phyloP scores from a whole-genome alignment of 352 stramenopile species.

The Ophiocytium majus region DNA sequence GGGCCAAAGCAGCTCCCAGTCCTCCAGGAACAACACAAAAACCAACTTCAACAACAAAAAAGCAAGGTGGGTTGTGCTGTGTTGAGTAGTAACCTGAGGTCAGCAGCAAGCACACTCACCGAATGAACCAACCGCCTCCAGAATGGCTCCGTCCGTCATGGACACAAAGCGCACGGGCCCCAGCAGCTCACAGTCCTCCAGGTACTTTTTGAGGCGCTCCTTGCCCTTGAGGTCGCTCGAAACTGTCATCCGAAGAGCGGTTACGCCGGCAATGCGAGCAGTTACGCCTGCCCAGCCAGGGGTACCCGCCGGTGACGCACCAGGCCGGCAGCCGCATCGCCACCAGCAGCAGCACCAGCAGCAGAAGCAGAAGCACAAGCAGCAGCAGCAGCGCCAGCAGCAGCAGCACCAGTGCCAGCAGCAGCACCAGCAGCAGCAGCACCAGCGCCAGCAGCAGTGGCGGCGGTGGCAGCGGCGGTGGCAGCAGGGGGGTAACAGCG shows the following conservation, averaged over 20 bases:
- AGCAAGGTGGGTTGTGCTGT: too few species aligned
- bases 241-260: background rate
- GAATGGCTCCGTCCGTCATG: slow-evolving; percentile 49
- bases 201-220: slow-evolving; percentile 49
- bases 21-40: too few species aligned
- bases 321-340: background rate
- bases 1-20: slow-evolving; percentile 37
- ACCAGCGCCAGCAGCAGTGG: too few species aligned
- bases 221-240: slow-evolving; percentile 38
- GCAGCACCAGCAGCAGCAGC: too few species aligned
- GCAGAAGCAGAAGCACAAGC: background rate
- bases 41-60: too few species aligned
- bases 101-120: too few species aligned
- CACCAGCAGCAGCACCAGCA: background rate
- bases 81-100: too few species aligned
- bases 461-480: too few species aligned
- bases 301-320: background rate
- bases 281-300: background rate
- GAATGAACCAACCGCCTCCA: slow-evolving; percentile 47
- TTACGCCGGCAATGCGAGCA: background rate
- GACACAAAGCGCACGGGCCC: slow-evolving; percentile 48
- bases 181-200: slow-evolving; percentile 45
- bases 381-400: too few species aligned
- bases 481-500: too few species aligned
- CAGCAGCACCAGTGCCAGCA: too few species aligned